phyloP scores from a whole-genome alignment of 257 asterid species.

The Petunia axillaris region DNA sequence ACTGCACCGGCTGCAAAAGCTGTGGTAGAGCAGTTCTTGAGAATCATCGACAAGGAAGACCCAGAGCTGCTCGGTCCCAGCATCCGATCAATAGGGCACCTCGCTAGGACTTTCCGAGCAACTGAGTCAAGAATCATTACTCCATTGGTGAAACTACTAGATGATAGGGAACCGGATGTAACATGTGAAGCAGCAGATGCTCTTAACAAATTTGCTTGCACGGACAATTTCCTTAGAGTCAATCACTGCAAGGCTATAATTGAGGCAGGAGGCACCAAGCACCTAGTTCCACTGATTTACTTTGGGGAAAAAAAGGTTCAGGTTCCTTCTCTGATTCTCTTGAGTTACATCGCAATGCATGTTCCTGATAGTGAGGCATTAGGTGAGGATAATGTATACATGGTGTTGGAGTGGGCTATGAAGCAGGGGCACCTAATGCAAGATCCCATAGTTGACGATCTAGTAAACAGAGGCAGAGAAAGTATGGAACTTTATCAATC shows the following conservation, averaged over 20 bases:
- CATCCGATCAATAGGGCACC: not conserved
- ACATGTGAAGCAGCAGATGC: not conserved
- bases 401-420: constrained; percentile 15
- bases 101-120: not conserved
- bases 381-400: not conserved
- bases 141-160: constrained; percentile 1
- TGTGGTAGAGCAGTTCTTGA: constrained; percentile 8
- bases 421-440: constrained; percentile 12
- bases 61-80: not conserved
- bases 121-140: not conserved
- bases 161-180: constrained; percentile 15
- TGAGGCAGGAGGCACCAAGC: constrained; percentile 7
- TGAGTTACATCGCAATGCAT: not conserved
- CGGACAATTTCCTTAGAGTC: not conserved
- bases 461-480: not conserved
- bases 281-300: constrained; percentile 16
- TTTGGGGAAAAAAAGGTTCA: constrained; percentile 17
- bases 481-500: not conserved
- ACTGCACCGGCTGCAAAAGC: constrained; percentile 13
- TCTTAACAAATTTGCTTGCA: not conserved
- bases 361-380: not conserved
- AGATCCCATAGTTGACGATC: not conserved
- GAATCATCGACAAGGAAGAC: not conserved
- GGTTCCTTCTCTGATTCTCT: not conserved
- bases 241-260: constrained; percentile 22